Evolutionary conservation across 1,139 yeast species (phyloP).

Genomic region (Geotrichum klebahnii): DNA sequence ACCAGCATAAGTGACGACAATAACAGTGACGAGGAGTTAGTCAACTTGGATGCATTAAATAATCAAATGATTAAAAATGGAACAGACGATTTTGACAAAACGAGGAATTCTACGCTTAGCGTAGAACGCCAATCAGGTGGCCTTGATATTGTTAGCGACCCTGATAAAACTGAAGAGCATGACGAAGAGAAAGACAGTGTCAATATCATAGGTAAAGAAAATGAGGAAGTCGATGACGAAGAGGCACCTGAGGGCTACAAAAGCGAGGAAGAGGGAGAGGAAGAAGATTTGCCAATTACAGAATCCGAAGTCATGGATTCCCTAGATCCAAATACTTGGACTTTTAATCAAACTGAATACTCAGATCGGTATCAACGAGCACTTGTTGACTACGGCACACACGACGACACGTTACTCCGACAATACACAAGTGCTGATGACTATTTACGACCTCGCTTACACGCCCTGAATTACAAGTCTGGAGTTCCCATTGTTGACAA

Average conservation of each 20-base stretch:
- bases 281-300: neutral
- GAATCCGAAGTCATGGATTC: slow-evolving; percentile 9
- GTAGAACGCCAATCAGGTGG: no score
- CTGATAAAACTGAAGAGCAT: neutral
- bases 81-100: no score
- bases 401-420: neutral
- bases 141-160: no score
- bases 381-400: slow-evolving; percentile 6
- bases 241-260: neutral
- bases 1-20: no score
- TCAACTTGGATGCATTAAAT: no score
- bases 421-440: slow-evolving; percentile 6
- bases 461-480: neutral
- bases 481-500: neutral
- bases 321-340: slow-evolving; percentile 12
- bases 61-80: no score
- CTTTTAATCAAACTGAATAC: neutral
- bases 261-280: neutral
- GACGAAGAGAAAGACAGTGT: neutral
- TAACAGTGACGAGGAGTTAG: no score
- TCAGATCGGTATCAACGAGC: neutral
- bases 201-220: neutral
- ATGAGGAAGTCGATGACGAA: neutral
- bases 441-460: slow-evolving; percentile 4
- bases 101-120: no score